phyloP scores from a whole-genome alignment of 495 filamentous ascomycete species.

The Podospora tetraspora region DNA sequence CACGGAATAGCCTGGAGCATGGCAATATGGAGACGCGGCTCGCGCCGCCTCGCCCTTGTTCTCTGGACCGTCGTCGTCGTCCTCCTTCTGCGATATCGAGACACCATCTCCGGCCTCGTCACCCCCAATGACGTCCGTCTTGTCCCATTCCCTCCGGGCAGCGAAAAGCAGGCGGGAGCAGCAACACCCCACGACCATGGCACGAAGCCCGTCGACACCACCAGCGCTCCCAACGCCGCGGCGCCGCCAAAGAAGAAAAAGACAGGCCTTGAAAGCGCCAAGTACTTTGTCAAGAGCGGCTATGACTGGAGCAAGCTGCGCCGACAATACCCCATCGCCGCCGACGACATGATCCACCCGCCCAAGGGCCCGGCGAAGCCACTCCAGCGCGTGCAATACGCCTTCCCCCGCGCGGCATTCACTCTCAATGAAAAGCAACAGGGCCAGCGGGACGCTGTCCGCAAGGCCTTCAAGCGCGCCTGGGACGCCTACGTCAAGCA shows the following conservation, averaged over 20 bases:
- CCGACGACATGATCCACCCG: conserved; percentile 6
- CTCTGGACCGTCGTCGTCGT: conserved; percentile 3
- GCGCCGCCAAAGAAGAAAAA: background rate
- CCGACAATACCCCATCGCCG: conserved; percentile 6
- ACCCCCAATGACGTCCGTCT: background rate
- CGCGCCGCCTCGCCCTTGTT: background rate
- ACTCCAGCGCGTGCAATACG: conserved; percentile 2
- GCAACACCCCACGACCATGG: background rate
- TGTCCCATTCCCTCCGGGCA: background rate
- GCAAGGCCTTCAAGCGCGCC: conserved; percentile 4
- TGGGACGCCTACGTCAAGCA: conserved; percentile 76
- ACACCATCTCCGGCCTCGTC: background rate
- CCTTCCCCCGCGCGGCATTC: background rate
- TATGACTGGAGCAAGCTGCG: conserved; percentile 11
- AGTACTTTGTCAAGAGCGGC: conserved; percentile 10
- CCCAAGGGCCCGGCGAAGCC: conserved; percentile 6
- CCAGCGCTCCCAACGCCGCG: background rate
- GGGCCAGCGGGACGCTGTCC: conserved; percentile 5
- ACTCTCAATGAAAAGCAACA: background rate
- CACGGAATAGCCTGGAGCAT: background rate
- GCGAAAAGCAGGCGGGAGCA: background rate
- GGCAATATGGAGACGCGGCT: conserved; percentile 8
- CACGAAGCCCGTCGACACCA: background rate
- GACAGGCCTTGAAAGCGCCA: background rate
- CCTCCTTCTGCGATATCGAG: conserved; percentile 2